phyloP scores from a whole-genome alignment of 2,329 filamentous ascomycete species.

The Beauveria rudraprayagi region DNA sequence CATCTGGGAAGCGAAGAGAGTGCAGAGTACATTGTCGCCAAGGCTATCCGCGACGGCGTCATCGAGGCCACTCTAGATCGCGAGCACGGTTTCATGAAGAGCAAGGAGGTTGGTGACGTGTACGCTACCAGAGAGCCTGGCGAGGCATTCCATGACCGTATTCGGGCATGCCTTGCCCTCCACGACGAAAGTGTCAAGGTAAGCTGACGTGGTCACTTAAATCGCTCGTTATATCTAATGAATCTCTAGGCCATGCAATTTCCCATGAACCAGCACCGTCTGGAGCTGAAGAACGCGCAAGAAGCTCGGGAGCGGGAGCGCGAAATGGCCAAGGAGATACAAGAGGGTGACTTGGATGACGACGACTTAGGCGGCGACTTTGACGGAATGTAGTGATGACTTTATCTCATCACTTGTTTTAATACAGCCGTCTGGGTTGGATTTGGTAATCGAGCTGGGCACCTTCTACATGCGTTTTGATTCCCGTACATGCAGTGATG shows the following conservation, averaged over 20 bases:
- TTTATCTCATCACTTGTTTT: background rate
- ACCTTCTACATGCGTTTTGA: background rate
- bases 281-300: slow-evolving; percentile 96
- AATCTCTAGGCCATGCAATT: slow-evolving; percentile 80
- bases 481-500: background rate
- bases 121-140: slow-evolving; percentile 94
- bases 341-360: slow-evolving; percentile 93
- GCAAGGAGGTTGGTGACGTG: slow-evolving; percentile 90
- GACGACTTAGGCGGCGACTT: slow-evolving; percentile 95
- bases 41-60: slow-evolving; percentile 94
- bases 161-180: slow-evolving; percentile 79
- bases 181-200: slow-evolving; percentile 99
- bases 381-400: slow-evolving; percentile 69
- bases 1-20: slow-evolving; percentile 94
- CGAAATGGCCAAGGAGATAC: slow-evolving; percentile 97
- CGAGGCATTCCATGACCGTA: slow-evolving; percentile 96
- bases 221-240: slow-evolving; percentile 15
- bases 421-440: background rate
- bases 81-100: slow-evolving; percentile 96
- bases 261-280: slow-evolving; percentile 96
- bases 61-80: slow-evolving; percentile 93
- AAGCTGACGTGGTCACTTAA: slow-evolving; percentile 21
- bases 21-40: slow-evolving; percentile 97
- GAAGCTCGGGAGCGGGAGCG: slow-evolving; percentile 95
- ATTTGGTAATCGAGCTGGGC: background rate